A percentile compares a stretch with the other conserved stretches of the same genome.
Conservation (phyloP, 805 yeast genomes). For the Candida succiphila region DNA sequence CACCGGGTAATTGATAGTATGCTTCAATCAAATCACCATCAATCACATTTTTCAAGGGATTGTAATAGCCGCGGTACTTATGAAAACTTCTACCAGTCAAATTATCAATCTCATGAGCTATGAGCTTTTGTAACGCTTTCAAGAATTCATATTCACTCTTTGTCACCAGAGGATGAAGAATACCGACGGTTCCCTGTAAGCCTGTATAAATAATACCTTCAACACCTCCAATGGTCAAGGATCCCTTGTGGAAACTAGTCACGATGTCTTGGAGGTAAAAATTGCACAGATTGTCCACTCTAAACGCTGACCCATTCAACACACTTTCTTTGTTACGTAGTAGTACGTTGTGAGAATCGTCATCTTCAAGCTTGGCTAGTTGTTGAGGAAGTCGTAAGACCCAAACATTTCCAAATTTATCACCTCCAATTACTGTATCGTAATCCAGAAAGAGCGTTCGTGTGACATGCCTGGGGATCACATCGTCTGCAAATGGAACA, state of each 20-base stretch:
- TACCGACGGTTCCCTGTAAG: constrained; percentile 74
- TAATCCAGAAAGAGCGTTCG: constrained; percentile 53
- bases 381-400: constrained; percentile 51
- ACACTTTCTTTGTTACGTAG: constrained; percentile 21
- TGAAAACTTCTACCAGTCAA: constrained; percentile 60
- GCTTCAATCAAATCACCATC: constrained; percentile 85
- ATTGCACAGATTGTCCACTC: constrained; percentile 43
- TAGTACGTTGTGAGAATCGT: constrained; percentile 35
- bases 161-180: constrained; percentile 56
- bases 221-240: constrained; percentile 50
- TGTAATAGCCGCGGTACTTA: constrained; percentile 67
- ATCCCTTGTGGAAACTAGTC: constrained; percentile 45
- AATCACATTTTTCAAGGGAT: constrained; percentile 65
- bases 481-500: constrained; percentile 61
- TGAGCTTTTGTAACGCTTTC: constrained; percentile 37
- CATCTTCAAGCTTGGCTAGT: constrained; percentile 37
- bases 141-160: constrained; percentile 54
- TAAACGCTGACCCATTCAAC: constrained; percentile 42
- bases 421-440: constrained; percentile 75
- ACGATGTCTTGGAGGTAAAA: constrained; percentile 65
- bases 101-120: constrained; percentile 27
- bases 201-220: constrained; percentile 66
- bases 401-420: constrained; percentile 75
- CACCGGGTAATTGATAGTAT: constrained; percentile 27
- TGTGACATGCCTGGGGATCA: constrained; percentile 57